Conservation (phyloP, 768 basidiomycete species). For the Boletus sp. region DNA sequence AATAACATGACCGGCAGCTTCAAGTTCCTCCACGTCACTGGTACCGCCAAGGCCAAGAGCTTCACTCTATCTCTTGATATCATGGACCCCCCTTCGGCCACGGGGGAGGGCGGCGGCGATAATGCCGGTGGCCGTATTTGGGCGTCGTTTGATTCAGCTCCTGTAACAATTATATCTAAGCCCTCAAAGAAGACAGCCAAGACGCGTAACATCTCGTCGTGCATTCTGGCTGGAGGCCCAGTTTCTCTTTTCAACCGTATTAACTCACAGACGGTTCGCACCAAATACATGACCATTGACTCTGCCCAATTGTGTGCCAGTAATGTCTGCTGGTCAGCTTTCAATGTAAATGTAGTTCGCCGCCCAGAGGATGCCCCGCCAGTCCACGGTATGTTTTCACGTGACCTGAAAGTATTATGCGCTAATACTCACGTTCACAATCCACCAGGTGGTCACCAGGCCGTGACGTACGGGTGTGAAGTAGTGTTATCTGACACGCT, state of each 20-base stretch:
- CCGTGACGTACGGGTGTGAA: constrained; percentile 89
- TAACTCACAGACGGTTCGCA: constrained; percentile 94
- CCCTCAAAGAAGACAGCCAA: constrained; percentile 97
- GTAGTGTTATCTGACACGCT: constrained; percentile 81
- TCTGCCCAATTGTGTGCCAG: constrained; percentile 81
- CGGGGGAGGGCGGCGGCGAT: constrained; percentile 35
- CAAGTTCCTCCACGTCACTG: constrained; percentile 88
- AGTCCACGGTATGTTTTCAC: constrained; percentile 59
- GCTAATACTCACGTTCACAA: constrained; percentile 39
- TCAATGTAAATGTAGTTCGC: constrained; percentile 87
- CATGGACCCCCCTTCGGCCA: constrained; percentile 63
- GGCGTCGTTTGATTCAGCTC: constrained; percentile 90
- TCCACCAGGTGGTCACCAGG: constrained; percentile 61
- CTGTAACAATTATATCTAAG: constrained; percentile 93
- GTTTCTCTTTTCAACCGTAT: constrained; percentile 95
- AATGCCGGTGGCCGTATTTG: constrained; percentile 62
- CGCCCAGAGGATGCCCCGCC: constrained; percentile 62
- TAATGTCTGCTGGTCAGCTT: constrained; percentile 90
- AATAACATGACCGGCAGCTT: constrained; percentile 84
- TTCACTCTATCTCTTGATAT: constrained; percentile 85
- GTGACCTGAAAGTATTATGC: constrained; percentile 42
- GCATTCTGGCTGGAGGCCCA: constrained; percentile 84
- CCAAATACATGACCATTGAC: constrained; percentile 96
- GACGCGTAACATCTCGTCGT: constrained; percentile 87
- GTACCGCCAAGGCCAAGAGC: constrained; percentile 85